A percentile compares a stretch with the other conserved stretches of the same genome.
phyloP scores from a whole-genome alignment of 1,139 yeast species.

The Debaryomycetaceae sp. region DNA sequence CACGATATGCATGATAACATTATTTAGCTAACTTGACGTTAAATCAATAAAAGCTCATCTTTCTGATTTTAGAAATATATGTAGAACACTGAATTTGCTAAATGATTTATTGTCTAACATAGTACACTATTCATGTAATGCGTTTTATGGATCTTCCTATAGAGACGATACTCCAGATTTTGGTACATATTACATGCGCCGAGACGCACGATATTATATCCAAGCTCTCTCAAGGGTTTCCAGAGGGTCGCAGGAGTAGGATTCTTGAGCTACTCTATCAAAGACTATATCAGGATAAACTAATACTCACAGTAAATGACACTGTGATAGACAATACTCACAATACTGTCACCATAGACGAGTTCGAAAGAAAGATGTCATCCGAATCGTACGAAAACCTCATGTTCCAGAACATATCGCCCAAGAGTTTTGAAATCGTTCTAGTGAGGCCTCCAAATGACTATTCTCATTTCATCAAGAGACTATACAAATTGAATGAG shows the following conservation, averaged over 20 bases:
- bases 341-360: constrained; percentile 12
- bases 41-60: too few species aligned
- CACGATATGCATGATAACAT: too few species aligned
- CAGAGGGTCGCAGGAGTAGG: neutral
- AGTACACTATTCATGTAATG: neutral
- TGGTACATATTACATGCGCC: constrained; percentile 16
- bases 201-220: constrained; percentile 19
- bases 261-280: constrained; percentile 10
- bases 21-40: too few species aligned
- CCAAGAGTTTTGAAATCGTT: constrained; percentile 23
- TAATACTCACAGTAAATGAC: constrained; percentile 12
- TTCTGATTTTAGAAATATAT: too few species aligned
- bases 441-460: constrained; percentile 28
- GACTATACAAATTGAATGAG: constrained; percentile 21
- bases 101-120: neutral
- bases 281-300: constrained; percentile 20
- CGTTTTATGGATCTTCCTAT: constrained; percentile 15
- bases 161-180: constrained; percentile 23
- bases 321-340: constrained; percentile 8
- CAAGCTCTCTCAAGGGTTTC: constrained; percentile 2
- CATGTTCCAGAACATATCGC: constrained; percentile 20
- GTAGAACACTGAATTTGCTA: too few species aligned
- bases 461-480: constrained; percentile 22
- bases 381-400: constrained; percentile 8
- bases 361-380: constrained; percentile 15